Conservation (phyloP, 108 stramenopile species). For the Conticribra guillardii region DNA sequence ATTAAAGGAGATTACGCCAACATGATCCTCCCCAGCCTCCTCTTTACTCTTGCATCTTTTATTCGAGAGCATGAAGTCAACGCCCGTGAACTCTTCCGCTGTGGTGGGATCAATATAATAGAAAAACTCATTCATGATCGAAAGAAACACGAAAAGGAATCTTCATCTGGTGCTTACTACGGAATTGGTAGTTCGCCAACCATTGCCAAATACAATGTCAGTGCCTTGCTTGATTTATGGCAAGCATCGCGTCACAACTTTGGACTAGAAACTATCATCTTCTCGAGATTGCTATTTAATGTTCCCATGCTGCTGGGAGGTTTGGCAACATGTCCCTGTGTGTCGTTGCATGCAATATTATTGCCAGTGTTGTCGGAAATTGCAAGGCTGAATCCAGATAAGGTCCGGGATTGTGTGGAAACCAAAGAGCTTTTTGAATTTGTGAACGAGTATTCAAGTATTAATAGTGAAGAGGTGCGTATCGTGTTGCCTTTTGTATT, state of each 20-base stretch:
- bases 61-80: conserved; percentile 73
- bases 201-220: conserved; percentile 49
- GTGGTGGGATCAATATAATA: conserved; percentile 74
- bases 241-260: conserved; percentile 59
- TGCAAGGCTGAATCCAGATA: conserved; percentile 57
- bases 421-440: conserved; percentile 52
- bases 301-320: conserved; percentile 68
- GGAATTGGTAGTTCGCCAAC: conserved; percentile 32
- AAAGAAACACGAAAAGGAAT: conserved; percentile 29
- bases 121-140: conserved; percentile 57
- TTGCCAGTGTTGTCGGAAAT: conserved; percentile 70
- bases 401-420: conserved; percentile 67
- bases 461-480: conserved; percentile 36
- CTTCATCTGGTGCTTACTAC: conserved; percentile 30
- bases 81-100: conserved; percentile 69
- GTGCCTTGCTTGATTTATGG: conserved; percentile 66
- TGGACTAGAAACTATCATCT: conserved; percentile 70
- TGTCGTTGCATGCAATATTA: conserved; percentile 54
- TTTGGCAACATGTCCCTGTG: conserved; percentile 32
- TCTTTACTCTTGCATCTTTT: conserved; percentile 65
- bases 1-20: conserved; percentile 11
- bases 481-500: no score
- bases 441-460: conserved; percentile 47
- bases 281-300: conserved; percentile 75
- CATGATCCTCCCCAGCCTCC: conserved; percentile 45